A percentile compares a stretch with the other conserved stretches of the same genome.
phyloP scores from a whole-genome alignment of 2,329 filamentous ascomycete genomes.

The Westerdykella aurantiaca region DNA sequence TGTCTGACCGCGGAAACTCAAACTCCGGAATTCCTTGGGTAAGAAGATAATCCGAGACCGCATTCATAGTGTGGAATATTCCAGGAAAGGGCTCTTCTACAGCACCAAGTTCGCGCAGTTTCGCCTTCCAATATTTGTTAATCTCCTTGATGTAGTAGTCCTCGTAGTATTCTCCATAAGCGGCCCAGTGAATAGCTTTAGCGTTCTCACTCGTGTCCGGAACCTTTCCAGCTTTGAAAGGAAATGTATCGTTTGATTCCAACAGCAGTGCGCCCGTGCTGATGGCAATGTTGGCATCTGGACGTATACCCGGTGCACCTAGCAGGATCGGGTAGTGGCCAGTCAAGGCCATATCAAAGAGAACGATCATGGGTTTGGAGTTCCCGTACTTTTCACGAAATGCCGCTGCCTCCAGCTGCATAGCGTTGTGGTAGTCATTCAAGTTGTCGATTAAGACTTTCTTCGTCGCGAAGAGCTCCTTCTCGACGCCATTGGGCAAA shows the following conservation, averaged over 20 bases:
- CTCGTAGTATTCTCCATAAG: conserved; percentile 4
- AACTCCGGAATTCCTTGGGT: conserved; percentile 34
- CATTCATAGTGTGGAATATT: conserved; percentile 19
- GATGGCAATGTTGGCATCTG: conserved; percentile 38
- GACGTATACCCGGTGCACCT: conserved; percentile 37
- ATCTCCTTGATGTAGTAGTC: conserved; percentile 9
- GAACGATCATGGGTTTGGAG: conserved; percentile 38
- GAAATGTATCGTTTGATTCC: conserved; percentile 15
- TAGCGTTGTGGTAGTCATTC: conserved; percentile 26
- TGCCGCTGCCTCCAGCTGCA: conserved; percentile 29
- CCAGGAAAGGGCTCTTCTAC: conserved; percentile 5
- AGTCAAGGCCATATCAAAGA: conserved; percentile 40
- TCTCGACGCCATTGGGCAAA: conserved; percentile 18
- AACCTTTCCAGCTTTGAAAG: conserved; percentile 10
- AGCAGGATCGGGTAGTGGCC: conserved; percentile 24
- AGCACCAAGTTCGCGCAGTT: conserved; percentile 10
- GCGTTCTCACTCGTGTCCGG: conserved; percentile 11
- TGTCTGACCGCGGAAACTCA: conserved; percentile 34
- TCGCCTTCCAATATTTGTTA: conserved; percentile 13
- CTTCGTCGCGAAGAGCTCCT: conserved; percentile 33
- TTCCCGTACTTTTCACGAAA: conserved; percentile 26
- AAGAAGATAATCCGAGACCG: conserved; percentile 21
- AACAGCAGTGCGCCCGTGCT: conserved; percentile 21
- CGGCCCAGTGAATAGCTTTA: conserved; percentile 9
- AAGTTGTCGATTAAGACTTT: conserved; percentile 33